Evolutionary conservation across 1,284 basidiomycete genomes (phyloP).

Genomic region (Naganishia albida): DNA sequence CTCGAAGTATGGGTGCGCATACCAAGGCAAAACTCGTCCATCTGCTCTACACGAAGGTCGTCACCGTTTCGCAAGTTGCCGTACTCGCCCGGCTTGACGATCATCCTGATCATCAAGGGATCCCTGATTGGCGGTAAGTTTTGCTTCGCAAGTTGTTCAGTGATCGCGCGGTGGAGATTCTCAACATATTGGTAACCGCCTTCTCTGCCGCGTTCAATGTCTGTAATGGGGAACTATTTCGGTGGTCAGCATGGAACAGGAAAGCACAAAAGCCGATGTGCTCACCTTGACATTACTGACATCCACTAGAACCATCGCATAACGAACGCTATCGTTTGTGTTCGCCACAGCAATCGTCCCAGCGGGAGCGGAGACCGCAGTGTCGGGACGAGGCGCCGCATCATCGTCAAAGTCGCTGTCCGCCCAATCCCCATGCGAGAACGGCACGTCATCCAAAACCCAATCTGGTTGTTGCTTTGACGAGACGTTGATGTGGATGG

Average conservation of each 20-base stretch:
- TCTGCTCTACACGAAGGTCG: not conserved
- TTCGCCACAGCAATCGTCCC: not conserved
- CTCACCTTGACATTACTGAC: slow-evolving; percentile 18
- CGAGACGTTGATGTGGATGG: not conserved
- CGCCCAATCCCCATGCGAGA: not conserved
- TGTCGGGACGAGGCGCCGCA: slow-evolving; percentile 1
- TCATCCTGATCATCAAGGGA: slow-evolving; percentile 17
- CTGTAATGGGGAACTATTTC: slow-evolving; percentile 6
- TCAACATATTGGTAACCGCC: slow-evolving; percentile 29
- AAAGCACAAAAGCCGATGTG: too few relatives aligned
- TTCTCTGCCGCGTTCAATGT: slow-evolving; percentile 11
- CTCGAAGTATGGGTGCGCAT: slow-evolving; percentile 17
- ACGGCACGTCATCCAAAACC: not conserved
- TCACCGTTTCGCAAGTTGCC: not conserved
- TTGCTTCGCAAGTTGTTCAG: slow-evolving; percentile 8
- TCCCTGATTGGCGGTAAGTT: slow-evolving; percentile 10
- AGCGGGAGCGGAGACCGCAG: slow-evolving; percentile 17
- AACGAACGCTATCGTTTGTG: not conserved
- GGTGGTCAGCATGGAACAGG: not conserved
- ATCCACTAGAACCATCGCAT: slow-evolving; percentile 19
- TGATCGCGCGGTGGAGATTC: slow-evolving; percentile 10
- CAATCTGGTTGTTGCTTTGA: not conserved
- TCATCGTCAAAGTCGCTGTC: slow-evolving; percentile 12
- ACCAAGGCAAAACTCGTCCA: slow-evolving; percentile 23
- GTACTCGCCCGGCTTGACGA: slow-evolving; percentile 3